Conservation (phyloP, 768 basidiomycete genomes). For the Pulveroboletus frians region DNA sequence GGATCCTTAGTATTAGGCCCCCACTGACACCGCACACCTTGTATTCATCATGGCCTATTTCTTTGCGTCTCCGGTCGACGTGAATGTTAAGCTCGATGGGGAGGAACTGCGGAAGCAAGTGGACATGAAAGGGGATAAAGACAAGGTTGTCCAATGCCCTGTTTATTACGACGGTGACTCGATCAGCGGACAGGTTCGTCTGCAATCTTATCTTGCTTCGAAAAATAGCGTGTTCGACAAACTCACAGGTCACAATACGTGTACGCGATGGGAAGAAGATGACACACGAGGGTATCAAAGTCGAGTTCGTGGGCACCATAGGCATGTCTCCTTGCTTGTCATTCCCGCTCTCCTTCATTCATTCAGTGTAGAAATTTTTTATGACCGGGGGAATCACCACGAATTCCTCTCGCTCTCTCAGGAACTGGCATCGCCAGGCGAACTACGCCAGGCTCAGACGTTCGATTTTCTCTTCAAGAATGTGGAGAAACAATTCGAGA, state of each 20-base stretch:
- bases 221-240: not conserved
- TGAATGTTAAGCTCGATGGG: constrained; percentile 82
- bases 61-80: constrained; percentile 86
- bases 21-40: not conserved
- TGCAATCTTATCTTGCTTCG: not conserved
- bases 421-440: constrained; percentile 92
- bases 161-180: constrained; percentile 96
- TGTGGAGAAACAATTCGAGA: constrained; percentile 98
- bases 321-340: constrained; percentile 47
- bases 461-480: constrained; percentile 98
- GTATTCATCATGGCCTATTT: constrained; percentile 63
- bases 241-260: constrained; percentile 68
- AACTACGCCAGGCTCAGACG: constrained; percentile 94
- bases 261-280: constrained; percentile 94
- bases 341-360: not conserved
- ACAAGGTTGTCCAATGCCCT: constrained; percentile 77
- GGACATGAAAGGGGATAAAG: constrained; percentile 87
- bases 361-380: constrained; percentile 63
- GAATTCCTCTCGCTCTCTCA: constrained; percentile 95
- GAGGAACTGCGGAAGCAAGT: constrained; percentile 87
- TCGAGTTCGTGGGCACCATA: constrained; percentile 95
- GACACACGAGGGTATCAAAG: constrained; percentile 93
- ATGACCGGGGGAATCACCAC: constrained; percentile 96
- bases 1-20: not conserved
- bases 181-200: constrained; percentile 75